Percentiles rank a stretch among this genome's conserved stretches.
phyloP scores from a whole-genome alignment of 1,139 yeast species.

The Candida tropicalis region DNA sequence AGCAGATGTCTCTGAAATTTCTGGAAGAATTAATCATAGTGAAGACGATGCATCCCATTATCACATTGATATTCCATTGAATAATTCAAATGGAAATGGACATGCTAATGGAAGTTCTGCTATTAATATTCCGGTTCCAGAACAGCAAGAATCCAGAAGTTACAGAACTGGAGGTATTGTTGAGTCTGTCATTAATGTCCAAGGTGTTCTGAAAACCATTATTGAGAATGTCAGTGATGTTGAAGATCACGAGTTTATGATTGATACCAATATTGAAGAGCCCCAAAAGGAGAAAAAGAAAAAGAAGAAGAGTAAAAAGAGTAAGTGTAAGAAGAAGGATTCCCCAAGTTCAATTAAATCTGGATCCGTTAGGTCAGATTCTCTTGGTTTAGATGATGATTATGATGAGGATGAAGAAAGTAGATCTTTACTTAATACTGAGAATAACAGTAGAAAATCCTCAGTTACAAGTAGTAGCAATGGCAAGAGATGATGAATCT shows the following conservation, averaged over 20 bases:
- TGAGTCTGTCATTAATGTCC: conserved; percentile 81
- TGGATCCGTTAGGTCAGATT: conserved; percentile 9
- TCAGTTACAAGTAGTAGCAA: conserved; percentile 8
- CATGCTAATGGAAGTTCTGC: conserved; percentile 4
- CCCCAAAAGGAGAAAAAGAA: conserved; percentile 8
- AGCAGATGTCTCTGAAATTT: conserved; percentile 32
- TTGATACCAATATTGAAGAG: conserved; percentile 1
- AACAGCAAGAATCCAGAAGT: conserved; percentile 38
- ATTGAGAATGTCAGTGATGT: conserved; percentile 62
- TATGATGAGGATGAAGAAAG: conserved; percentile 14
- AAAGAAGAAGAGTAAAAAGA: conserved; percentile 11
- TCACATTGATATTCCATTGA: conserved; percentile 9
- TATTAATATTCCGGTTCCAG: conserved; percentile 19
- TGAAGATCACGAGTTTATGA: conserved; percentile 23
- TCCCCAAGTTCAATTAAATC: conserved; percentile 12
- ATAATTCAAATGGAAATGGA: neutral
- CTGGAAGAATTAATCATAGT: conserved; percentile 3
- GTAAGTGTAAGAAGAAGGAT: conserved; percentile 4
- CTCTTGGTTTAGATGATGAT: conserved; percentile 9
- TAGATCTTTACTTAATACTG: conserved; percentile 9
- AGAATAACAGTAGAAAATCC: conserved; percentile 8
- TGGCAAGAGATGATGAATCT: conserved; percentile 3
- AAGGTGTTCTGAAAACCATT: conserved; percentile 85
- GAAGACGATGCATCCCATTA: conserved; percentile 8
- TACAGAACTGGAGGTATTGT: conserved; percentile 72